Evolutionary conservation across 2,329 filamentous ascomycete species (phyloP), one percentile per base, ranked within the genome.

Genomic region (Aspergillus pseudonomiae): DNA sequence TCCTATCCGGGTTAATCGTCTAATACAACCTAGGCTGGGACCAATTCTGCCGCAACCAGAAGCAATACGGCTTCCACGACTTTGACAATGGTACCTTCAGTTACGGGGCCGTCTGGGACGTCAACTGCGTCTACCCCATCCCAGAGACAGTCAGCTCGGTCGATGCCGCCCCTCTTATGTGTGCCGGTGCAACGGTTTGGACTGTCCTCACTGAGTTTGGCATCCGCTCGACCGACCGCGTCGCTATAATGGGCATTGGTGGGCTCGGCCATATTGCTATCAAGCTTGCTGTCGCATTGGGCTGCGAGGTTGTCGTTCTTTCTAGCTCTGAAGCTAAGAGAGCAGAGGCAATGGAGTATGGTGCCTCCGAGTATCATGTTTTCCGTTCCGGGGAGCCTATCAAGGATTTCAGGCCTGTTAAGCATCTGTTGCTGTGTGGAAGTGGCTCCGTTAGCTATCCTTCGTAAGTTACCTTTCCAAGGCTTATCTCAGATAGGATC

Each of bases 211-310:
- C 84, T 53, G 81, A 87, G n/a, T 87, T 71, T 60, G 65, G 62
- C 61, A 87, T 91, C 3, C 86, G 87, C 1, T 86, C 89, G 0
- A 90, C 89, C 4, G 90, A 90, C 74, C 82, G 78, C 6, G 88
- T 93, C 1, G 90, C 86, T 0, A 85, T 93, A 56, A 80, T 91
- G 9, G 89, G 90, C 6, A 79, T 92, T 6, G 90, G 90, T 19
- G 90, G 90, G 0, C 79, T 92, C 0, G 90, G 90, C 0, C 89
- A 93, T 70, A 87, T 92, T 64, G 91, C 85, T 0, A 75, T 93
- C n/a, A 82, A 91, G 66, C 91, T 85, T 74, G 87, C 89, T 0
- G 86, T 84, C 66, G 89, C 89, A 1, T 80, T 93, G 0, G 88
- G 88, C 21, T 88, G 87, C 32, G 86, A 91, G 45, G 73, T 74